A percentile compares a stretch with the other conserved stretches of the same genome.
Evolutionary conservation across 2,329 filamentous ascomycete species (phyloP).

Genomic region (Trichocomaceae sp.): DNA sequence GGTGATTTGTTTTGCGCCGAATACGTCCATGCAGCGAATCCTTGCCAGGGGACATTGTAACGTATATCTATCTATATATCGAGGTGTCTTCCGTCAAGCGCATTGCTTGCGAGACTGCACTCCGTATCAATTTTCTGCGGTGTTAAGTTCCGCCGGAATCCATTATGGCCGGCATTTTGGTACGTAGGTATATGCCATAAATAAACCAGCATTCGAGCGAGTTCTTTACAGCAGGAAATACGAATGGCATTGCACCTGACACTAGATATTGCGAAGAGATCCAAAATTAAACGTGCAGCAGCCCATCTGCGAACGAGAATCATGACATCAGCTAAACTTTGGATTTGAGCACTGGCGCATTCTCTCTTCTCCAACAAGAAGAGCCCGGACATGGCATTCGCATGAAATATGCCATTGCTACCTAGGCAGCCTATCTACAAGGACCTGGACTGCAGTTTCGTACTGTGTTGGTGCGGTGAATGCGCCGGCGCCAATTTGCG

Average conservation of each 20-base stretch:
- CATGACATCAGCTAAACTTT: neutral
- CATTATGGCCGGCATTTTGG: neutral
- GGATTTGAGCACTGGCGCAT: neutral
- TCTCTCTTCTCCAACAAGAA: neutral
- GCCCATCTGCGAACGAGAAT: neutral
- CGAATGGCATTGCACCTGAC: neutral
- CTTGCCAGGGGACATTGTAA: neutral
- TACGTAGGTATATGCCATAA: neutral
- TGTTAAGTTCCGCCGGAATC: neutral
- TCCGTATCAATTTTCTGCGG: neutral
- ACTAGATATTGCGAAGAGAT: neutral
- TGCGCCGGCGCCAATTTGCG: constrained; percentile 1
- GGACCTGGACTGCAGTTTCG: neutral
- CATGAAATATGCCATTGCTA: neutral
- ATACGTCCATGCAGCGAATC: neutral
- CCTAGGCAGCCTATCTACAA: neutral
- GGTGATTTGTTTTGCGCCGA: constrained; percentile 13
- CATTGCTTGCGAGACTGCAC: neutral
- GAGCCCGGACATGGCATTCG: neutral
- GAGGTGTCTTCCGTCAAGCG: neutral
- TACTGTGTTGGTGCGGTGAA: neutral
- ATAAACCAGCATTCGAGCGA: neutral
- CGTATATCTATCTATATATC: neutral
- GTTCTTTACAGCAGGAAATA: neutral
- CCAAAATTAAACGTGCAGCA: neutral